Evolutionary conservation across 2,329 filamentous ascomycete species (phyloP).

Genomic region (Alternaria metachromatica): DNA sequence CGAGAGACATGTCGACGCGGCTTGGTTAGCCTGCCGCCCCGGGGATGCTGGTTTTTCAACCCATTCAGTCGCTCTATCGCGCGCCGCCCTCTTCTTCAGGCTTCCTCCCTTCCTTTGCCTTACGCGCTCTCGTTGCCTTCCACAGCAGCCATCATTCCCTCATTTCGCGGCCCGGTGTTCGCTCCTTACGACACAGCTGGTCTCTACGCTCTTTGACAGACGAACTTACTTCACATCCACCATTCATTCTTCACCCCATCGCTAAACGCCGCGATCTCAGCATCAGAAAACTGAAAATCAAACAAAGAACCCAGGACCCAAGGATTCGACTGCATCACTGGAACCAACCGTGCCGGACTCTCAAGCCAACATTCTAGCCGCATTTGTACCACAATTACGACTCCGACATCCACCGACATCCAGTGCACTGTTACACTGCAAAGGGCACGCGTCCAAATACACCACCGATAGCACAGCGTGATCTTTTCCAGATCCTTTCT

Average conservation of each 20-base stretch:
- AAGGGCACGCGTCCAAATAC: slow-evolving; percentile 33
- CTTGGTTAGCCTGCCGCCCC: slow-evolving; percentile 22
- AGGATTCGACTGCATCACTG: slow-evolving; percentile 16
- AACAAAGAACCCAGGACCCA: slow-evolving; percentile 5
- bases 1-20: slow-evolving; percentile 33
- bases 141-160: slow-evolving; percentile 33
- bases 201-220: slow-evolving; percentile 48
- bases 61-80: slow-evolving; percentile 18
- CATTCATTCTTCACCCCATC: slow-evolving; percentile 23
- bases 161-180: slow-evolving; percentile 46
- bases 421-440: slow-evolving; percentile 33
- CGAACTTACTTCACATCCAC: slow-evolving; percentile 26
- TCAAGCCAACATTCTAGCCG: slow-evolving; percentile 21
- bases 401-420: slow-evolving; percentile 26
- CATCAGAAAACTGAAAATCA: slow-evolving; percentile 22
- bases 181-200: slow-evolving; percentile 50
- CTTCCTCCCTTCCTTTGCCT: slow-evolving; percentile 35
- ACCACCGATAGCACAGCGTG: slow-evolving; percentile 30
- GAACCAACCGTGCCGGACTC: slow-evolving; percentile 13
- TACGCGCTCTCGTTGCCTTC: slow-evolving; percentile 33
- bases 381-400: slow-evolving; percentile 38
- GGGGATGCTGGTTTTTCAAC: slow-evolving; percentile 32
- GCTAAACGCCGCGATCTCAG: slow-evolving; percentile 41
- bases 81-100: slow-evolving; percentile 28
- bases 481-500: slow-evolving; percentile 29